Base-by-base conservation (phyloP, 257 asterid genomes). In the Leonotis leonurus region DNA sequence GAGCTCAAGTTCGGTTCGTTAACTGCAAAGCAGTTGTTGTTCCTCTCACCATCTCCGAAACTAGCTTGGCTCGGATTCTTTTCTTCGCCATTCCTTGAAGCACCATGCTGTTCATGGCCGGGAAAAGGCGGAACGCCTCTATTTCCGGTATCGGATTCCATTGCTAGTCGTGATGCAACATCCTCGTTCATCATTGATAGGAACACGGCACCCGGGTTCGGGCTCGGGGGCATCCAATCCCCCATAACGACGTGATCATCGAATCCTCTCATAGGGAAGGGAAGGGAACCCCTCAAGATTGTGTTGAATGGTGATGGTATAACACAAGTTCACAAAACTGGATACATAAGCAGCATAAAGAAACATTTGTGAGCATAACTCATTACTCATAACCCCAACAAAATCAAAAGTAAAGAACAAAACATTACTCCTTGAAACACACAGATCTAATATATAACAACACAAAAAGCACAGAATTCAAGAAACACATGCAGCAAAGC, bases 161-260 rank as follows among this genome's bases (percentile, higher is more conserved):
- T 16, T 45, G 24, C 25, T 53, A 80, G 62, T 21, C 69, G 74
- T 62, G 73, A 60, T 30, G 60, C 75, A 61, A 44, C 46, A 54
- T 75, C 80, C 57, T 77, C 81, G 6, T 73, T 74, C 51, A 74
- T 64, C 70, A 87, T 64, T 17, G 92, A 72, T 1, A 90, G 72
- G 72, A 85, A 85, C 37, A 75, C 51, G 0, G 81, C 25, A 30
- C 83, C 73, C 2, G 84, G 79, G 54, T 83, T 83, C 20, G 87
- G 83, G 62, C 81, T 83, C 4, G 84, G 85, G 64, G 81, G 71
- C 87, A 77, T 64, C 92, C 92, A 84, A 68, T 87, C 95, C 67
- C 85, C 95, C 78, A 86, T 71, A 3, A 75, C 82, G 60, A 78
- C 80, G 40, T 83, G 88, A 53, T 86, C 90, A 70, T 79, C 88